Percentiles rank a stretch among this genome's conserved stretches.
phyloP scores from a whole-genome alignment of 495 filamentous ascomycete genomes.

The Chaetomium tenue region DNA sequence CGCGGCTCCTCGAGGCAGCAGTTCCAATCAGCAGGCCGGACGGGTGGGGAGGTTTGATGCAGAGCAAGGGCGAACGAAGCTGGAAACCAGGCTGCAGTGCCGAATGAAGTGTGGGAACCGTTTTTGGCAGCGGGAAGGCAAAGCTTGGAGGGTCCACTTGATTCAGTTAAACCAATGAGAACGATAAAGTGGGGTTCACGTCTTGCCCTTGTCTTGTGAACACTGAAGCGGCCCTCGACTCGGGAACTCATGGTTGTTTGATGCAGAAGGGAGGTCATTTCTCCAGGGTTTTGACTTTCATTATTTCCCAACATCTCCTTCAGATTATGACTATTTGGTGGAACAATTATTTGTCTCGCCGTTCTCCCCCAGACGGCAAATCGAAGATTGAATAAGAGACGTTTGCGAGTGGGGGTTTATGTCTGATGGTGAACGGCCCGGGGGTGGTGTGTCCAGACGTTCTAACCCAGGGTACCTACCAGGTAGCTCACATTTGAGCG shows the following conservation, averaged over 20 bases:
- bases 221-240: not conserved
- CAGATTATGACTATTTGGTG: not conserved
- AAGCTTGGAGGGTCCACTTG: not conserved
- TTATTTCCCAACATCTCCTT: not conserved
- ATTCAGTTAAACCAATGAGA: not conserved
- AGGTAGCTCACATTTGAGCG: no score
- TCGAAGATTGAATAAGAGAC: not conserved
- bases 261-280: no score
- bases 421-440: not conserved
- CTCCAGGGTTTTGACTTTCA: no score
- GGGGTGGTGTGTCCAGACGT: no score
- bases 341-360: not conserved
- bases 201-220: not conserved
- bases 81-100: slow-evolving; percentile 13
- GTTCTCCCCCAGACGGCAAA: not conserved
- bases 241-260: no score
- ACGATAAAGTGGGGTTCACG: not conserved
- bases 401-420: no score
- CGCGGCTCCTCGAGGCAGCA: slow-evolving; percentile 9
- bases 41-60: not conserved
- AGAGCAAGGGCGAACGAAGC: slow-evolving; percentile 10
- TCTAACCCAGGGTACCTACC: no score
- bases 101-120: slow-evolving; percentile 9
- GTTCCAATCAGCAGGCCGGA: slow-evolving; percentile 3
- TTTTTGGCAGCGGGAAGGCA: not conserved